Percentiles rank a stretch among this genome's conserved stretches.
These are phyloP conservation scores for Dryas octopetala DNA, from an alignment of 306 rosid genomes.

Conservation along the genomic window DNA sequence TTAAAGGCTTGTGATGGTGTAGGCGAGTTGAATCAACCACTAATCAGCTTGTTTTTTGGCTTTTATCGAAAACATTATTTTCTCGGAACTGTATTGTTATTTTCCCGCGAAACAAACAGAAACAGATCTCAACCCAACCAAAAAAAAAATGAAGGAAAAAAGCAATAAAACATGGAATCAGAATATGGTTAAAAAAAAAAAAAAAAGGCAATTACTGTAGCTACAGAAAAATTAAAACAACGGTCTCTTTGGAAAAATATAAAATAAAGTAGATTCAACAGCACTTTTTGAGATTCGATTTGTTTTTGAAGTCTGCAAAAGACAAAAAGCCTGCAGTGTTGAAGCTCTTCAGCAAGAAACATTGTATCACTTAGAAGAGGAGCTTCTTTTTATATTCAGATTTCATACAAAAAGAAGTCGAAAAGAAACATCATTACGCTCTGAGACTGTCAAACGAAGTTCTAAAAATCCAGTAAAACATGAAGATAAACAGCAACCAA, in stretches of 20 bases:
- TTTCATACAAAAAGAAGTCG: slow-evolving; percentile 30
- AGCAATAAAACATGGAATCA: background rate
- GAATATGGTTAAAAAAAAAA: slow-evolving; percentile 17
- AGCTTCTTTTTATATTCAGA: slow-evolving; percentile 7
- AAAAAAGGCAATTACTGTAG: slow-evolving; percentile 37
- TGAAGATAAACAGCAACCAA: background rate
- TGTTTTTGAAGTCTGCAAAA: slow-evolving; percentile 26
- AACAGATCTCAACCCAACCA: slow-evolving; percentile 37
- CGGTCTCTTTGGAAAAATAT: slow-evolving; percentile 15
- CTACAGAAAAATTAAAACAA: slow-evolving; percentile 11
- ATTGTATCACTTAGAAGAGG: slow-evolving; percentile 18
- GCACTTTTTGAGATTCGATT: slow-evolving; percentile 44
- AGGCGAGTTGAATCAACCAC: background rate
- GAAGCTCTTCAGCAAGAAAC: slow-evolving; percentile 39
- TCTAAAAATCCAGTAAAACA: background rate
- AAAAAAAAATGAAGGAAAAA: slow-evolving; percentile 22
- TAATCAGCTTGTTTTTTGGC: background rate
- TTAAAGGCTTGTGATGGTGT: slow-evolving; percentile 28
- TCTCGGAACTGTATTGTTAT: background rate
- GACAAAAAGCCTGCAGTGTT: slow-evolving; percentile 46
- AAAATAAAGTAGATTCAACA: slow-evolving; percentile 34
- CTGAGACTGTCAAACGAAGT: background rate
- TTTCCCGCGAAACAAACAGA: slow-evolving; percentile 42
- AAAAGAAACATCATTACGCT: slow-evolving; percentile 43
- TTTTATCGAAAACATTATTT: background rate